These are phyloP conservation scores for Hordeum marinum DNA, from an alignment of 176 grass and related monocot genomes.

Conservation along the genomic window DNA sequence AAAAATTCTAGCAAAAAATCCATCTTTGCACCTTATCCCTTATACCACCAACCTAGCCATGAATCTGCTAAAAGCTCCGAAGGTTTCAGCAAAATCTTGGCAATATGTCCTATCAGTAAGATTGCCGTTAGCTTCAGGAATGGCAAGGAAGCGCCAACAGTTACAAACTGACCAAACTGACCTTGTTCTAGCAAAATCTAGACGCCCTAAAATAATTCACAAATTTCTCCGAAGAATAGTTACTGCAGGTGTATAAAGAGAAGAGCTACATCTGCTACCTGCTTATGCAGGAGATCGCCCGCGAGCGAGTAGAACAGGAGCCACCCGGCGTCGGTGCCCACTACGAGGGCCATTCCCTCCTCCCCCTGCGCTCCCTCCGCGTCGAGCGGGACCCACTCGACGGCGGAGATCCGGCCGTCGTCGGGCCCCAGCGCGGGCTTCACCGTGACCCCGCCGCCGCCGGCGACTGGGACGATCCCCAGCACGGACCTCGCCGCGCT, in stretches of 20 bases:
- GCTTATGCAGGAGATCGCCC: conserved; percentile 84
- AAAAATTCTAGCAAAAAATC: too few relatives aligned
- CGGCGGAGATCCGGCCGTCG: conserved; percentile 57
- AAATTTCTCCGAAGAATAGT: neutral
- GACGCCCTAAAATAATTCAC: neutral
- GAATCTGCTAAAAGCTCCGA: neutral
- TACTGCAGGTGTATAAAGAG: neutral
- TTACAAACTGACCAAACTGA: neutral
- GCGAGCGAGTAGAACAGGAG: conserved; percentile 62
- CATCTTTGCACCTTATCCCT: too few relatives aligned
- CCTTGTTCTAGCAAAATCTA: neutral
- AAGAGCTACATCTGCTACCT: conserved; percentile 27
- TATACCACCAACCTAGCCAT: neutral
- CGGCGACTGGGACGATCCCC: conserved; percentile 32
- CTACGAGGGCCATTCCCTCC: conserved; percentile 35
- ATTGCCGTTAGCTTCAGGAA: neutral
- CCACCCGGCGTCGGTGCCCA: conserved; percentile 65
- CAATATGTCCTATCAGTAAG: neutral
- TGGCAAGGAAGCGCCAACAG: neutral
- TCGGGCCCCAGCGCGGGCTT: conserved; percentile 35
- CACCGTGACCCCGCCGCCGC: conserved; percentile 30
- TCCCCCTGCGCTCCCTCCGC: neutral
- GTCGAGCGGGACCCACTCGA: conserved; percentile 69
- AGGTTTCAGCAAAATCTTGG: neutral
- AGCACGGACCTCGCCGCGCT: conserved; percentile 37